Percentiles rank a stretch among this genome's conserved stretches.
Conservation (phyloP, 1,139 yeast genomes). For the Candida tropicalis region DNA sequence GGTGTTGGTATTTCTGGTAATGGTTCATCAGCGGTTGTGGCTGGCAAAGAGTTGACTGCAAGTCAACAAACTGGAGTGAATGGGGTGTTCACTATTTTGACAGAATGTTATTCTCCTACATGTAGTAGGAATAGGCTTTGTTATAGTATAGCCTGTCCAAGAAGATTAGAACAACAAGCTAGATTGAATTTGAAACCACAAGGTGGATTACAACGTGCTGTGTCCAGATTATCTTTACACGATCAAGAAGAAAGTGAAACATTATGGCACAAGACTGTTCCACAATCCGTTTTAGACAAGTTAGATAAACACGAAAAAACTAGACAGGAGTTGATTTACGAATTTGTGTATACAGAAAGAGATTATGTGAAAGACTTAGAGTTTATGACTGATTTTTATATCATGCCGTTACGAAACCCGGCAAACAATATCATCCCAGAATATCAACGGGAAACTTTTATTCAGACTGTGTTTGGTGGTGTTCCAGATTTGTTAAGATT, state of each 20-base stretch:
- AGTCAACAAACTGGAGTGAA: slow-evolving; percentile 52
- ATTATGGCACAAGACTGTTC: slow-evolving; percentile 93
- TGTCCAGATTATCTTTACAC: slow-evolving; percentile 74
- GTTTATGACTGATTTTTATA: slow-evolving; percentile 91
- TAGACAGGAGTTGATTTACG: slow-evolving; percentile 94
- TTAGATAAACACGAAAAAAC: slow-evolving; percentile 85
- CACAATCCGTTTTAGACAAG: slow-evolving; percentile 74
- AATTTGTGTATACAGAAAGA: slow-evolving; percentile 90
- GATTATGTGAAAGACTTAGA: slow-evolving; percentile 95
- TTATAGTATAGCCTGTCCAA: slow-evolving; percentile 96
- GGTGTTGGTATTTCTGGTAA: slow-evolving; percentile 1
- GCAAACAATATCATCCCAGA: slow-evolving; percentile 83
- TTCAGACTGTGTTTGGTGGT: slow-evolving; percentile 89
- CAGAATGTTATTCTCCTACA: slow-evolving; percentile 96
- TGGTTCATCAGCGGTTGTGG: slow-evolving; percentile 3
- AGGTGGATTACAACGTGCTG: slow-evolving; percentile 84
- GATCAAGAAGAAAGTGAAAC: slow-evolving; percentile 83
- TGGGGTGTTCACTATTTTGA: slow-evolving; percentile 89
- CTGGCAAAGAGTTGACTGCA: slow-evolving; percentile 17
- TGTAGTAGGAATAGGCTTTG: slow-evolving; percentile 88
- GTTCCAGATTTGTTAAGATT: slow-evolving; percentile 85
- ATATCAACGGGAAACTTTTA: slow-evolving; percentile 84
- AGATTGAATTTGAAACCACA: slow-evolving; percentile 85
- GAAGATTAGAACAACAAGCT: slow-evolving; percentile 94
- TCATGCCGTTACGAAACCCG: slow-evolving; percentile 80